A percentile compares a stretch with the other conserved stretches of the same genome.
These are phyloP conservation scores for Lentinula lateritia DNA, from an alignment of 768 basidiomycete genomes.

Conservation along the genomic window DNA sequence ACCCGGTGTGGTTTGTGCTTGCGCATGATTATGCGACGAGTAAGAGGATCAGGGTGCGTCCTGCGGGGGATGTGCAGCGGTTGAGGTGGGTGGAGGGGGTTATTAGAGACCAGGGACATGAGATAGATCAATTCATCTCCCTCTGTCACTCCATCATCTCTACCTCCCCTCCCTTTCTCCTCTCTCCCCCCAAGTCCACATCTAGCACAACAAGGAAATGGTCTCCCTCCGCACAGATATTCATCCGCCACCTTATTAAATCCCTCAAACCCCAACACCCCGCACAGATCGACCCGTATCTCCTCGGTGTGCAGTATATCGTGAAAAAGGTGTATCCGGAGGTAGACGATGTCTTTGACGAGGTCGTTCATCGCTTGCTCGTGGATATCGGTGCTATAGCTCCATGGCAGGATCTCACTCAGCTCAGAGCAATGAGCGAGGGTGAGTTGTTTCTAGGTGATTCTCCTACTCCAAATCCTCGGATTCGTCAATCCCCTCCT, in stretches of 20 bases:
- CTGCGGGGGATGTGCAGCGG: slow-evolving; percentile 47
- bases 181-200: too few relatives aligned
- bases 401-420: slow-evolving; percentile 69
- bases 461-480: too few relatives aligned
- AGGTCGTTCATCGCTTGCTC: slow-evolving; percentile 43
- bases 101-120: slow-evolving; percentile 29
- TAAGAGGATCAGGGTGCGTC: slow-evolving; percentile 60
- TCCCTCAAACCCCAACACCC: slow-evolving; percentile 43
- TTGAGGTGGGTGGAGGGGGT: slow-evolving; percentile 44
- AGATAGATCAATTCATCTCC: slow-evolving; percentile 18
- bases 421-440: slow-evolving; percentile 15
- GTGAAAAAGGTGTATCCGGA: slow-evolving; percentile 49
- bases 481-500: neutral
- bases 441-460: slow-evolving; percentile 1
- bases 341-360: slow-evolving; percentile 22
- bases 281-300: slow-evolving; percentile 62
- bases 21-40: slow-evolving; percentile 38
- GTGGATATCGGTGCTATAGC: slow-evolving; percentile 68
- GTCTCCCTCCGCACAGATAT: slow-evolving; percentile 45
- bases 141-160: slow-evolving; percentile 26
- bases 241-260: slow-evolving; percentile 54
- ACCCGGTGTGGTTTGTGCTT: slow-evolving; percentile 48
- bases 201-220: slow-evolving; percentile 22
- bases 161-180: neutral
- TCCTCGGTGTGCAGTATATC: slow-evolving; percentile 44